Evolutionary conservation across 805 yeast genomes (phyloP).

Genomic region (Phaffomyces thermotolerans): DNA sequence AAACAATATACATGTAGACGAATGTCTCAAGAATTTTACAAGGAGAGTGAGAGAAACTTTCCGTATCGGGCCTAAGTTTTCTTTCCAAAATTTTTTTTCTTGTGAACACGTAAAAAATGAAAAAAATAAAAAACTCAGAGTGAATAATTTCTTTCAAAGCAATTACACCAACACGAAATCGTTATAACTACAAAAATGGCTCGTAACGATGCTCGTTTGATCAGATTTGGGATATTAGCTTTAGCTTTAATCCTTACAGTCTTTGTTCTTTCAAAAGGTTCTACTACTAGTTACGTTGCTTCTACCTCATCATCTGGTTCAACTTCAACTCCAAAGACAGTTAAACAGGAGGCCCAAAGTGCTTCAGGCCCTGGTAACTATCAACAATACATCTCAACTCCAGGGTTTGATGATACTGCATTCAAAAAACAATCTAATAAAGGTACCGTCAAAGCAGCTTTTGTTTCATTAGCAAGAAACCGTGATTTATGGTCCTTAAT

Average conservation of each 20-base stretch:
- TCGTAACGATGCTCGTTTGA: constrained; percentile 23
- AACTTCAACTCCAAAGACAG: neutral
- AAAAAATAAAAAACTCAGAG: neutral
- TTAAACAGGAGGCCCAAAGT: constrained; percentile 10
- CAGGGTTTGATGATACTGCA: constrained; percentile 12
- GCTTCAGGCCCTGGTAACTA: constrained; percentile 11
- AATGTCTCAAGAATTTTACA: too few species aligned
- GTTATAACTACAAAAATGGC: constrained; percentile 16
- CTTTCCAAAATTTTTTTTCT: neutral
- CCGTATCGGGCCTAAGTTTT: neutral
- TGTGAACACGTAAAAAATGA: neutral
- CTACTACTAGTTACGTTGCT: constrained; percentile 19
- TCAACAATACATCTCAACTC: constrained; percentile 6
- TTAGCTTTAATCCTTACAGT: constrained; percentile 19
- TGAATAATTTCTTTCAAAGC: too few species aligned
- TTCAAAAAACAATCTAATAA: constrained; percentile 19
- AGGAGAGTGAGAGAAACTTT: too few species aligned
- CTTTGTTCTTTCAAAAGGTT: constrained; percentile 23
- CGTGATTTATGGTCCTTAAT: constrained; percentile 51
- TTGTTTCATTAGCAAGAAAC: constrained; percentile 67
- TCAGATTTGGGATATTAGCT: constrained; percentile 22
- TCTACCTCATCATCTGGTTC: constrained; percentile 1
- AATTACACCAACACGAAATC: neutral
- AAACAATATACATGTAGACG: too few species aligned
- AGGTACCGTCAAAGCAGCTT: constrained; percentile 45